Evolutionary conservation across 2,329 filamentous ascomycete species (phyloP).

Genomic region (Xylariomycetidae sp.): DNA sequence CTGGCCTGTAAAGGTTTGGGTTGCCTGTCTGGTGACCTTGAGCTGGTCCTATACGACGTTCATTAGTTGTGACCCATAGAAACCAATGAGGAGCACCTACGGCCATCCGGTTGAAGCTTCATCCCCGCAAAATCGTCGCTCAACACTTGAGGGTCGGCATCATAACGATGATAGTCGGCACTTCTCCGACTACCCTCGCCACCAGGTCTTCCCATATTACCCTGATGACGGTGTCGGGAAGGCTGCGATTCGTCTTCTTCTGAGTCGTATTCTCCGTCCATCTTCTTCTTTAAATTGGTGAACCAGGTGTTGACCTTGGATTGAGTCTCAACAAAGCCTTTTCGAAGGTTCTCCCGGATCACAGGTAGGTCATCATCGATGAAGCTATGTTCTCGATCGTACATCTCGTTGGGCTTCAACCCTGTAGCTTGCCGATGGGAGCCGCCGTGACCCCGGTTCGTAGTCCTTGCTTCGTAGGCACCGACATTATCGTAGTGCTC

Average conservation of each 20-base stretch:
- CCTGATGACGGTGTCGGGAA: constrained; percentile 24
- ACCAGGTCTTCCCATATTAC: constrained; percentile 38
- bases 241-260: constrained; percentile 50
- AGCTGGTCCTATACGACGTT: constrained; percentile 28
- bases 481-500: constrained; percentile 75
- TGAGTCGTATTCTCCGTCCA: constrained; percentile 83
- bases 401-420: constrained; percentile 50
- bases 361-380: constrained; percentile 93
- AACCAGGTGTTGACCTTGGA: constrained; percentile 92
- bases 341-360: constrained; percentile 87
- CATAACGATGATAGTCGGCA: constrained; percentile 86
- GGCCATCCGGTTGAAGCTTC: constrained; percentile 57
- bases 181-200: constrained; percentile 66
- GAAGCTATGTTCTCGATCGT: constrained; percentile 79
- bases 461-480: constrained; percentile 53
- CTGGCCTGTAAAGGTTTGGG: constrained; percentile 67
- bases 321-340: constrained; percentile 93
- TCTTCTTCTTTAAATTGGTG: constrained; percentile 81
- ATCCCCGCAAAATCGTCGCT: constrained; percentile 82
- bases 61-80: constrained; percentile 31
- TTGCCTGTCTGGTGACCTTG: constrained; percentile 53
- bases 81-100: constrained; percentile 37
- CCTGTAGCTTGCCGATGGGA: constrained; percentile 45
- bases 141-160: constrained; percentile 87
- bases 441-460: constrained; percentile 34